Conservation (phyloP, 345 rosid genomes). For the Stellera chamaejasme region DNA sequence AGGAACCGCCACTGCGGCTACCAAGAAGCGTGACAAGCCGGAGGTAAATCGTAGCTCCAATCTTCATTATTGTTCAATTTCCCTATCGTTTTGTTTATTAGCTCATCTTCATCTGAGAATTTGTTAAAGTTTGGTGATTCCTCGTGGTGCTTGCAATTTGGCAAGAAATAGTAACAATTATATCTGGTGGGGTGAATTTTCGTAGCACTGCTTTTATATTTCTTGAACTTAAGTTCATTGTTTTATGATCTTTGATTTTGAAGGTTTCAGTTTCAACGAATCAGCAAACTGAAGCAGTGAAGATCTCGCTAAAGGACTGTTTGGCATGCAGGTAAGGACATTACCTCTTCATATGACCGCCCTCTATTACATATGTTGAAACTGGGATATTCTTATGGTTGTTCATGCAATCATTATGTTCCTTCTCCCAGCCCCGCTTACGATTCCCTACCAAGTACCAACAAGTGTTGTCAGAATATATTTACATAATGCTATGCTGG, state of each 20-base stretch:
- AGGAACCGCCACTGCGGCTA: conserved; percentile 18
- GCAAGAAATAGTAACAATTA: neutral
- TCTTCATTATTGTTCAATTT: neutral
- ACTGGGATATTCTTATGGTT: no score
- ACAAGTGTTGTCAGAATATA: no score
- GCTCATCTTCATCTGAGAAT: neutral
- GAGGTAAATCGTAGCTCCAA: conserved; percentile 28
- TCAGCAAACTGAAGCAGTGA: conserved; percentile 53
- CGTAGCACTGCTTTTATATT: neutral
- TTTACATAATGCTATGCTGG: no score
- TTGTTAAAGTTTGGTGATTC: neutral
- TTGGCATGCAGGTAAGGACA: conserved; percentile 76
- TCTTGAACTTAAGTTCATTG: neutral
- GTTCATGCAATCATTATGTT: no score
- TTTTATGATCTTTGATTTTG: conserved; percentile 9
- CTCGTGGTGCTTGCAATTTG: neutral
- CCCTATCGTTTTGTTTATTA: neutral
- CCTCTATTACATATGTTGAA: neutral
- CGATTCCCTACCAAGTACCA: no score
- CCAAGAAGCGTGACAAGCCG: conserved; percentile 37
- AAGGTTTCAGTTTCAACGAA: conserved; percentile 45
- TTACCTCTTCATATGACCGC: neutral
- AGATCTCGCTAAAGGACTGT: conserved; percentile 94
- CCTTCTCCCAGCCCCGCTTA: no score
- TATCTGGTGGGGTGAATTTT: neutral